Conservation (phyloP, 2,329 filamentous ascomycete species). For the Colletotrichum camelliae region DNA sequence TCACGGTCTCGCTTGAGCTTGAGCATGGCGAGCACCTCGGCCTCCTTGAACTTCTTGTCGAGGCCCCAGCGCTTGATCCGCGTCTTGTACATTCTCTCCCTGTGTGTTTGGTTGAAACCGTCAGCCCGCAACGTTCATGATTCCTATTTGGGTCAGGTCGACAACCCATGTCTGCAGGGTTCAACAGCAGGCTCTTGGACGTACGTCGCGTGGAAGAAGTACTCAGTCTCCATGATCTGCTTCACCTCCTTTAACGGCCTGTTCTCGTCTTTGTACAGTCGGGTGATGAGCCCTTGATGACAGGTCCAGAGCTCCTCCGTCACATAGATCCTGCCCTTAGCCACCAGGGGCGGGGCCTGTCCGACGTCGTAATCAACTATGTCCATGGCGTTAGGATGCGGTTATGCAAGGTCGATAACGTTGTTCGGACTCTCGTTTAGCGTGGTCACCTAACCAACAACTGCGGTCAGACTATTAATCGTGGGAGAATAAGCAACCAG, state of each 20-base stretch:
- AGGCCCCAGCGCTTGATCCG: neutral
- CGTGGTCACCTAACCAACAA: neutral
- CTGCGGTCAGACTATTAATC: neutral
- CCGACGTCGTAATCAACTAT: neutral
- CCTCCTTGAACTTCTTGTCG: constrained; percentile 10
- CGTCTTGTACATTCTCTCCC: neutral
- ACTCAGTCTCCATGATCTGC: neutral
- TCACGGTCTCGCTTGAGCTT: neutral
- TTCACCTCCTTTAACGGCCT: neutral
- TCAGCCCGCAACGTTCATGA: neutral
- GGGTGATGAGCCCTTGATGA: neutral
- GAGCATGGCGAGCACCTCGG: neutral
- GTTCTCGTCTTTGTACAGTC: neutral
- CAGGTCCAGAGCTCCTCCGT: neutral
- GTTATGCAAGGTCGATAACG: neutral
- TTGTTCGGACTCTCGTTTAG: neutral
- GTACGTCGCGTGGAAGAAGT: neutral
- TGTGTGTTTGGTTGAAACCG: neutral
- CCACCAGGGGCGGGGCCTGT: fast-evolving
- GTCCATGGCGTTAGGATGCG: neutral
- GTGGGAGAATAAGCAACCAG: neutral
- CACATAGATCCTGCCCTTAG: neutral
- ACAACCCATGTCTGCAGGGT: fast-evolving
- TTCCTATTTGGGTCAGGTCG: neutral
- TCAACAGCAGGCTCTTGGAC: neutral